phyloP scores from a whole-genome alignment of 495 filamentous ascomycete species.

The Neurospora tetraspora region DNA sequence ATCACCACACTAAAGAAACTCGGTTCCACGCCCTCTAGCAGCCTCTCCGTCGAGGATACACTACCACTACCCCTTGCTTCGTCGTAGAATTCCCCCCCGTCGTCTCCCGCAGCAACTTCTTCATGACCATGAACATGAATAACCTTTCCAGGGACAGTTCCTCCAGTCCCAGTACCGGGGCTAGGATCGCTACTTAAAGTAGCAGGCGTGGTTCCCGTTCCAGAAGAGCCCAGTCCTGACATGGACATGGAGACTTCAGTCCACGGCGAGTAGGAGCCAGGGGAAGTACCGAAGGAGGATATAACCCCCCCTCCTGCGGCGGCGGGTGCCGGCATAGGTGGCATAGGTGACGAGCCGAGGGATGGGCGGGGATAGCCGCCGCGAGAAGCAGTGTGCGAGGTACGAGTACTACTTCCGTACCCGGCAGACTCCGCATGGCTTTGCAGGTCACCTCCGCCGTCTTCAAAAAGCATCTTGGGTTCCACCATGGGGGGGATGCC shows the following conservation, averaged over 20 bases:
- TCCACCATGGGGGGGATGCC: slow-evolving; percentile 22
- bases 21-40: slow-evolving; percentile 55
- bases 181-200: background rate
- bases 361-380: background rate
- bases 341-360: background rate
- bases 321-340: slow-evolving; percentile 2
- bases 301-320: slow-evolving; percentile 5
- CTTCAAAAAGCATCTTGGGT: slow-evolving; percentile 21
- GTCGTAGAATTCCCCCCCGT: slow-evolving; percentile 8
- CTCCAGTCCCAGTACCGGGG: background rate
- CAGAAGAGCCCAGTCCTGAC: background rate
- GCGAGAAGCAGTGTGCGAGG: slow-evolving; percentile 11
- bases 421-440: background rate
- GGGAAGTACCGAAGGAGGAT: slow-evolving; percentile 1
- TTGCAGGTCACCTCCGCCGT: slow-evolving; percentile 3
- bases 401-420: slow-evolving; percentile 1
- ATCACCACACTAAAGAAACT: slow-evolving; percentile 65
- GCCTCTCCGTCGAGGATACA: slow-evolving; percentile 36
- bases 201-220: background rate
- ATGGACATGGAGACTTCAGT: background rate
- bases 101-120: background rate
- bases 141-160: background rate
- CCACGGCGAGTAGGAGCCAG: background rate
- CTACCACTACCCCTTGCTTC: slow-evolving; percentile 20
- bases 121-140: background rate